Base-by-base conservation (phyloP, 2,329 filamentous ascomycete species). In the Pseudogymnoascus sp. region DNA sequence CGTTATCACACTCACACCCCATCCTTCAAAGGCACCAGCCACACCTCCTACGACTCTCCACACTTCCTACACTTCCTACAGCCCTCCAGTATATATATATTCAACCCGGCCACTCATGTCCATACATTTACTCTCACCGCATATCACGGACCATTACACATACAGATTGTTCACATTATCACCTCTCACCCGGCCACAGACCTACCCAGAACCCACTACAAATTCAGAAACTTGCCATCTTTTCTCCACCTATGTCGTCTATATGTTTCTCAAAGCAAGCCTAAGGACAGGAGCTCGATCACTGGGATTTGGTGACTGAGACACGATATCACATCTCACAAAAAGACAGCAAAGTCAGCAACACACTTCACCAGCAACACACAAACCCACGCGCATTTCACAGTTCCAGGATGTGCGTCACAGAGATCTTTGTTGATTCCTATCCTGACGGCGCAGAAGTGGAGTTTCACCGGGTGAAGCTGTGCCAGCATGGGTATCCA, bases 401-500 rank as follows among this genome's bases (percentile, higher is more conserved):
- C 64, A 70, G 71, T 67, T 68, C 70, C 76, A 77, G 74, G 59
- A 84, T 84, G 81, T 84, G 81, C 73, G 76, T 77, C 66, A 79
- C 76, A 65, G 75, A 80, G 68, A 66, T 79, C 60, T 80, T 77
- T 74, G 74, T 77, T 36, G 78, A 79, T 70, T 69, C 78, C 68
- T 77, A 78, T 75, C 76, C 79, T 3, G 78, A 82, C 70, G 79
- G 79, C 63, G 75, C 72, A 59, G 70, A 72, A 60, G 67, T 69
- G 37, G 72, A 75, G 59, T 75, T 76, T 62, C 70, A 73, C 5
- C 70, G 74, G 34, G 68, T 68, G 7, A 71, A 75, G 40, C 80
- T 80, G 74, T 66, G 72, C 9, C 68, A 74, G 16, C 75, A 78
- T 53, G 76, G 75, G 18, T 70, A 75, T 53, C 65, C 66, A 49